phyloP scores from a whole-genome alignment of 805 yeast genomes.

The Wickerhamomyces sydowiorum region DNA sequence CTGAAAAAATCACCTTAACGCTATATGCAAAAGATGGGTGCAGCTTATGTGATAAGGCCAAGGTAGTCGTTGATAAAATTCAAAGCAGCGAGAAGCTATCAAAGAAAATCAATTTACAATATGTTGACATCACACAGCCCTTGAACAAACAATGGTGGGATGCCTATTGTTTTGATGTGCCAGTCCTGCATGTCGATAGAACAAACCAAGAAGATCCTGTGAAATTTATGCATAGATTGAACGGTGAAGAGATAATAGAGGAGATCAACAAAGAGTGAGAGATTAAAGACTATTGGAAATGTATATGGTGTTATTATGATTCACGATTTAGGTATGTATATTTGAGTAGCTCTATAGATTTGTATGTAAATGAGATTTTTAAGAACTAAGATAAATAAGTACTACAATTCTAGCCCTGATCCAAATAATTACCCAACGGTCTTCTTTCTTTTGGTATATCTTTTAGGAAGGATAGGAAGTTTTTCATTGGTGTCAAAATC shows the following conservation, averaged over 20 bases:
- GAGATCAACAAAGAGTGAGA: slow-evolving; percentile 32
- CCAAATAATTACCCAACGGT: no score
- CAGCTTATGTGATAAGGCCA: slow-evolving; percentile 63
- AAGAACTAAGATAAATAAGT: no score
- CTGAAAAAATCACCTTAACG: slow-evolving; percentile 32
- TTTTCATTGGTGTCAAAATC: slow-evolving; percentile 14
- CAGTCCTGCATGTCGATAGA: slow-evolving; percentile 66
- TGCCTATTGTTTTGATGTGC: slow-evolving; percentile 70
- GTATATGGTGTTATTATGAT: no score
- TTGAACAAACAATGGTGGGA: slow-evolving; percentile 64
- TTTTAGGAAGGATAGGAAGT: slow-evolving; percentile 11
- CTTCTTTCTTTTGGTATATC: slow-evolving; percentile 17
- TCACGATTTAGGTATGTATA: no score
- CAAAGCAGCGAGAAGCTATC: slow-evolving; percentile 24
- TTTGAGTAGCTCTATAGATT: no score
- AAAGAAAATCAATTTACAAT: slow-evolving; percentile 28
- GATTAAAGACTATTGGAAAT: no score
- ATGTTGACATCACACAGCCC: slow-evolving; percentile 54
- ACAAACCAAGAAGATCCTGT: slow-evolving; percentile 38
- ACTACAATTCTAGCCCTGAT: no score
- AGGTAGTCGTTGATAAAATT: slow-evolving; percentile 39
- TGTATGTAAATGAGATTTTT: no score
- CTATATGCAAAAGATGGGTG: slow-evolving; percentile 69
- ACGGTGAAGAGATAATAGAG: slow-evolving; percentile 46
- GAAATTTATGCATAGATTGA: slow-evolving; percentile 64